Conservation (phyloP, 495 filamentous ascomycete genomes). For the Penicillium fimorum region DNA sequence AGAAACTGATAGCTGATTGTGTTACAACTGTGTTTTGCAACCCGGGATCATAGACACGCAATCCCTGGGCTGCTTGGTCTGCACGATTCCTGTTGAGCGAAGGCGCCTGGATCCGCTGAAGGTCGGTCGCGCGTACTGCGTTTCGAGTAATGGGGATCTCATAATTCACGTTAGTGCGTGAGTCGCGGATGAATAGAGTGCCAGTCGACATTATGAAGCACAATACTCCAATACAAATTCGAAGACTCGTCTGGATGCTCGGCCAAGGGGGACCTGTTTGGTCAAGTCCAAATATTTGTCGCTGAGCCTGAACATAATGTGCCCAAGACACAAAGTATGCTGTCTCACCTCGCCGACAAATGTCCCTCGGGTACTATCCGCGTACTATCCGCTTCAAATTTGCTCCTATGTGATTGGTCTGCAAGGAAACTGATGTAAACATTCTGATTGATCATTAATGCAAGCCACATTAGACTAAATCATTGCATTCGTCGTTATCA, state of each 20-base stretch:
- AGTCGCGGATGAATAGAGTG: conserved; percentile 44
- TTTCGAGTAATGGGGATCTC: conserved; percentile 52
- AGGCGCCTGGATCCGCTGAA: conserved; percentile 45
- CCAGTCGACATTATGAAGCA: conserved; percentile 32
- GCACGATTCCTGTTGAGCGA: conserved; percentile 16
- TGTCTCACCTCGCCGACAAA: not conserved
- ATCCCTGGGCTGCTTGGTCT: conserved; percentile 33
- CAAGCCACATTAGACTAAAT: conserved; percentile 9
- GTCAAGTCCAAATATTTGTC: not conserved
- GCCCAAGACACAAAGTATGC: not conserved
- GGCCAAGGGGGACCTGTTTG: not conserved
- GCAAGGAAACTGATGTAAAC: not conserved
- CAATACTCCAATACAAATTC: not conserved
- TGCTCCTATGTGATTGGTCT: not conserved
- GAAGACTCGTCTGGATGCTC: not conserved
- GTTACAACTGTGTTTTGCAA: conserved; percentile 55
- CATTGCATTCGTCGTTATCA: conserved; percentile 10
- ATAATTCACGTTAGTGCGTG: conserved; percentile 49
- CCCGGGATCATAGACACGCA: conserved; percentile 54
- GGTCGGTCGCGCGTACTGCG: conserved; percentile 46
- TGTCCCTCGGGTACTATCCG: not conserved
- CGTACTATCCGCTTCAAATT: not conserved
- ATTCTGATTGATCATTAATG: not conserved
- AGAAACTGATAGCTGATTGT: conserved; percentile 51
- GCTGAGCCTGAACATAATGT: not conserved